These are phyloP conservation scores for Termitomyces sp. DNA, from an alignment of 768 basidiomycete species.

Conservation along the genomic window DNA sequence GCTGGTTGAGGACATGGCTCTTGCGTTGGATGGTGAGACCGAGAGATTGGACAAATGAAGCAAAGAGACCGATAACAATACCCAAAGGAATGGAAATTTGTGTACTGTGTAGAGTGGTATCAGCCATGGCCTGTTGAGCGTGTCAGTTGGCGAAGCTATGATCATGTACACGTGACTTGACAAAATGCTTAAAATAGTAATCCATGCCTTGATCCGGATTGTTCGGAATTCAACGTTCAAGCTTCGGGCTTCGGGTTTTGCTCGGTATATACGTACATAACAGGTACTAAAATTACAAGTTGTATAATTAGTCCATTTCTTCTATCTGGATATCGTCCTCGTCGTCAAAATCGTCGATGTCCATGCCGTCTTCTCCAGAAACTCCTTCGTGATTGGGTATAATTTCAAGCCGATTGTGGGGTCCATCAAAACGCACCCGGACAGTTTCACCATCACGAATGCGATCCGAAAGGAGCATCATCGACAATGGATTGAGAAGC, in stretches of 20 bases:
- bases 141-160: background rate
- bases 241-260: no score
- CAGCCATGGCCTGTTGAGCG: slow-evolving; percentile 2
- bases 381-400: slow-evolving; percentile 77
- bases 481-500: slow-evolving; percentile 85
- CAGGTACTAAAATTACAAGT: background rate
- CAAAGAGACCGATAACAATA: slow-evolving; percentile 64
- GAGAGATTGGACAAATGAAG: slow-evolving; percentile 85
- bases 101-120: slow-evolving; percentile 16
- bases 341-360: slow-evolving; percentile 51
- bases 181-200: no score
- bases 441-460: slow-evolving; percentile 81
- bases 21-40: slow-evolving; percentile 93
- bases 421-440: slow-evolving; percentile 73
- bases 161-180: background rate
- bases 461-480: slow-evolving; percentile 78
- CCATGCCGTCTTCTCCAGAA: slow-evolving; percentile 51
- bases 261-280: background rate
- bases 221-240: no score
- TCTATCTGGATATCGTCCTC: slow-evolving; percentile 64
- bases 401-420: slow-evolving; percentile 72
- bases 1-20: slow-evolving; percentile 84
- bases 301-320: slow-evolving; percentile 44
- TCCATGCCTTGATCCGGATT: no score
- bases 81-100: slow-evolving; percentile 47